A percentile compares a stretch with the other conserved stretches of the same genome.
phyloP scores from a whole-genome alignment of 1,284 basidiomycete genomes.

The Puccinia coronata region DNA sequence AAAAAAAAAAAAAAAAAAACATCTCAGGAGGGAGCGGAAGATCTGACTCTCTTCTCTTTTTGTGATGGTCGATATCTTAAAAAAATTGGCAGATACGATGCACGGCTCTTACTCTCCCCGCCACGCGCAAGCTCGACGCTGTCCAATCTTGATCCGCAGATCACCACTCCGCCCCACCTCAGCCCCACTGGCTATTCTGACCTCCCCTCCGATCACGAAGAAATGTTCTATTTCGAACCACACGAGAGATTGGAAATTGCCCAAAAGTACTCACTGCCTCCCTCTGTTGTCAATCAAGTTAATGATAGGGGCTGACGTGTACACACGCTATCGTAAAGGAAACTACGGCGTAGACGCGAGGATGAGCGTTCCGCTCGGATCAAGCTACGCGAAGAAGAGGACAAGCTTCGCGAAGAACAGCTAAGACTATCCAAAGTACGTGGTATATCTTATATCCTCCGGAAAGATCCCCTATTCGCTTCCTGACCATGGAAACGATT shows the following conservation, averaged over 20 bases:
- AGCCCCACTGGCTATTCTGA: conserved; percentile 45
- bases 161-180: conserved; percentile 1
- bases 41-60: conserved; percentile 9
- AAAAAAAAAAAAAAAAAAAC: too few species aligned
- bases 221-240: conserved; percentile 45
- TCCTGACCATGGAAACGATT: neutral
- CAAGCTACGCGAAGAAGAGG: conserved; percentile 43
- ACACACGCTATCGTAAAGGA: neutral
- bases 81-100: conserved; percentile 29
- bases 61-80: neutral
- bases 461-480: neutral
- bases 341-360: conserved; percentile 36
- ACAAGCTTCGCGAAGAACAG: conserved; percentile 32
- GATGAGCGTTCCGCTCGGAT: conserved; percentile 36
- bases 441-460: neutral
- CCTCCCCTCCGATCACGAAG: conserved; percentile 45
- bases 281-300: neutral
- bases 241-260: conserved; percentile 30
- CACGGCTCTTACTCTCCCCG: conserved; percentile 22
- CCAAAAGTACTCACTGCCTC: neutral
- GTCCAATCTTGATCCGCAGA: conserved; percentile 17
- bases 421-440: conserved; percentile 32
- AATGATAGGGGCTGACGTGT: neutral
- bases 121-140: neutral
- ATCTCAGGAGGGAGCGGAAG: neutral